Percentiles rank a stretch among this genome's conserved stretches.
Evolutionary conservation across 2,329 filamentous ascomycete genomes (phyloP).

Genomic region (Fusarium piperis): DNA sequence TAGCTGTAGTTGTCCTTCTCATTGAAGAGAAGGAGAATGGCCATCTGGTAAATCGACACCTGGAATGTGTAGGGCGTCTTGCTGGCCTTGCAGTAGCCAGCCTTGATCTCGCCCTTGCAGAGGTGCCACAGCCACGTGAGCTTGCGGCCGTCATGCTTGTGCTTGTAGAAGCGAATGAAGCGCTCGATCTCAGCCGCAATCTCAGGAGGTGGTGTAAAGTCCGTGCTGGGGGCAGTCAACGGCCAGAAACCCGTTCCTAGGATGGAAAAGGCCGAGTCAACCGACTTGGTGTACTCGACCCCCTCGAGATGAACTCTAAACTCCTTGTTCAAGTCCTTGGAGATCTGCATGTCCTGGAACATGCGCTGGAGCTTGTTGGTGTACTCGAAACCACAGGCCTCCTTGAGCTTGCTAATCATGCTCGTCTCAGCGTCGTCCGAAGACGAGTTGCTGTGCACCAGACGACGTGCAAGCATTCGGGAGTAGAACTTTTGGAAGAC

Average conservation of each 20-base stretch:
- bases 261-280: conserved; percentile 90
- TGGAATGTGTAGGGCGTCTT: conserved; percentile 97
- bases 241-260: conserved; percentile 98
- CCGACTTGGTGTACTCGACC: conserved; percentile 68
- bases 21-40: conserved; percentile 93
- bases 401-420: conserved; percentile 99
- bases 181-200: conserved; percentile 89
- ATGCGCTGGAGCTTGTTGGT: conserved; percentile 99
- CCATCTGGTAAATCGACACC: conserved; percentile 98
- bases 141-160: conserved; percentile 96
- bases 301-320: conserved; percentile 80
- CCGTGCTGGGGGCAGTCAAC: conserved; percentile 83
- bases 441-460: conserved; percentile 94
- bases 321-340: conserved; percentile 91
- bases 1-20: conserved; percentile 87
- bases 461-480: conserved; percentile 90
- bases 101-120: conserved; percentile 96
- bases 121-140: conserved; percentile 98
- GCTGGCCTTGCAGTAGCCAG: conserved; percentile 87
- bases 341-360: conserved; percentile 99
- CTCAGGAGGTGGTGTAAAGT: conserved; percentile 86
- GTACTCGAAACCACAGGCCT: conserved; percentile 98
- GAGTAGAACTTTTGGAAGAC: conserved; percentile 99
- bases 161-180: conserved; percentile 90
- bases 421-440: conserved; percentile 98